Base-by-base conservation (phyloP, 805 yeast species). In the Spathaspora boniae region DNA sequence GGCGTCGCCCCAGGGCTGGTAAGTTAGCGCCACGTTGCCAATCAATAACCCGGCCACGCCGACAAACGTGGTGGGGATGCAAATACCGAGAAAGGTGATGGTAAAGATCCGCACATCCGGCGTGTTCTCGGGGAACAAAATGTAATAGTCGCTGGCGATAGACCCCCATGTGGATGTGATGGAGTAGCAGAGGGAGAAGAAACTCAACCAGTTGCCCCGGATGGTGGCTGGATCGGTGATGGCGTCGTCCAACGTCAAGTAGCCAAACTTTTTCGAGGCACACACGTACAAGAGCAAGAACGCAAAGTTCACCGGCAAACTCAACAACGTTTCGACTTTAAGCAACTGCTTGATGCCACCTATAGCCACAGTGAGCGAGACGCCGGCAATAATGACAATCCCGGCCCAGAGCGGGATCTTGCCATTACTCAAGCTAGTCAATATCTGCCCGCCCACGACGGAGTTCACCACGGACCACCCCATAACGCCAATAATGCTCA, bases 401-500 rank as follows among this genome's bases (percentile, higher is more conserved):
- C 95, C 95, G 14, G 78, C 79, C 51, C 79, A 77, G 25, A 86
- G 51, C 2, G 94, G 86, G 1, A 86, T 71, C 41, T 67, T 71
- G 11, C 76, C 84, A 46, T 78, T 61, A 26, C 87, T 78, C 15
- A 87, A 65, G 27, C 82, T 72, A 6, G 77, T 68, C 31, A 87
- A 58, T 40, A 87, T 81, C 58, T 87, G 88, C 14, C 96, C 96
- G 25, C 95, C 95, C 38, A 86, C 80, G 32, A 86, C 93, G 46
- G 84, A 76, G 53, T 86, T 86, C n/a, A 86, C 88, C 23, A 87
- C 80, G n/a, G 91, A 77, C 96, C 96, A 87, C n/a, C 96, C 96
- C 47, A 85, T 55, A 11, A 82, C 82, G 33, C 95, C 94, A 28
- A 84, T 57, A 39, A 84, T 77, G 29, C 86, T 74, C 25, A 83